phyloP scores from a whole-genome alignment of 352 stramenopile genomes.

The Globisporangium canariense region DNA sequence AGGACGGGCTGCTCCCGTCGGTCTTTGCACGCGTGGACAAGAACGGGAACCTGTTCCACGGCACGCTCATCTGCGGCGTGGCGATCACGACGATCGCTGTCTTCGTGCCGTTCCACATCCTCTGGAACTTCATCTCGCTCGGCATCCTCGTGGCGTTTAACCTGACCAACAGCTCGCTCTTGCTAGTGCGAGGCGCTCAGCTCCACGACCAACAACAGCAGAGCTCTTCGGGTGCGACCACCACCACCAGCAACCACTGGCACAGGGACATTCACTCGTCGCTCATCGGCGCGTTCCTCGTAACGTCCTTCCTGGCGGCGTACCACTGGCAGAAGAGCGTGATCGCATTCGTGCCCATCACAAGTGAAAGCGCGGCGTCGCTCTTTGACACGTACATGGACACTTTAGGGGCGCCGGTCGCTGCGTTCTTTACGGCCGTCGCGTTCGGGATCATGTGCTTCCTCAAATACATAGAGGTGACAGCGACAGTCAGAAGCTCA shows the following conservation, averaged over 20 bases:
- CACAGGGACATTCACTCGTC: conserved; percentile 25
- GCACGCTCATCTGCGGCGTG: conserved; percentile 58
- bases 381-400: conserved; percentile 59
- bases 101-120: conserved; percentile 79
- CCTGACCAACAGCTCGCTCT: conserved; percentile 81
- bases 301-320: conserved; percentile 61
- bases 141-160: conserved; percentile 90
- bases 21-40: conserved; percentile 78
- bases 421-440: conserved; percentile 47
- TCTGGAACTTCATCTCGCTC: conserved; percentile 91
- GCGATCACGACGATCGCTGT: conserved; percentile 53
- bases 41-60: conserved; percentile 70
- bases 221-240: not conserved
- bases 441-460: conserved; percentile 50
- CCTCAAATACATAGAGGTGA: conserved; percentile 43
- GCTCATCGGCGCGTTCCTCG: conserved; percentile 46
- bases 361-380: conserved; percentile 17
- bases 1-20: conserved; percentile 90
- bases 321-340: conserved; percentile 79
- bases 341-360: conserved; percentile 31
- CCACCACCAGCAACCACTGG: not conserved
- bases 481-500: not conserved
- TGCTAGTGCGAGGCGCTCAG: conserved; percentile 51
- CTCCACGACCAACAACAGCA: conserved; percentile 19
- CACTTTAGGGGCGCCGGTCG: conserved; percentile 37